Evolutionary conservation across 805 yeast genomes (phyloP), one percentile per base, ranked within the genome.

Genomic region (Candida xyloterini): DNA sequence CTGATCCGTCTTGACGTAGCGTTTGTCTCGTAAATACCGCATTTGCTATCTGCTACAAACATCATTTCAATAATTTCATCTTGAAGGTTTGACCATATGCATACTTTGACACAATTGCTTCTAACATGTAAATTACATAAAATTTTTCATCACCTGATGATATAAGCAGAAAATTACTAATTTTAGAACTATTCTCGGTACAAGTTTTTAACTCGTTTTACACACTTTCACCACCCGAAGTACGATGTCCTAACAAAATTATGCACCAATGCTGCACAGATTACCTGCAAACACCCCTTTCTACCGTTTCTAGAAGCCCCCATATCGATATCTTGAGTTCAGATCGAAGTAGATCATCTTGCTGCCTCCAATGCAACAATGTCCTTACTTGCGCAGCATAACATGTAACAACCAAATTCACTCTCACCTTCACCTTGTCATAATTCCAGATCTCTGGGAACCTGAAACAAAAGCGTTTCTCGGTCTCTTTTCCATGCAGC

Each of bases 311-410:
- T 18, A 18, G 20, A 18, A 18, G 6, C n/a, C n/a, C n/a, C n/a
- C n/a, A n/a, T n/a, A n/a, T n/a, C n/a, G n/a, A n/a, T n/a, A n/a
- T n/a, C n/a, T n/a, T n/a, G n/a, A n/a, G n/a, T n/a, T n/a, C n/a
- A n/a, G n/a, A n/a, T n/a, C n/a, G n/a, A n/a, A n/a, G n/a, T n/a
- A n/a, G n/a, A n/a, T n/a, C n/a, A 5, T 18, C 20, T 18, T 5
- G 73, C 73, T 21, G 67, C 67, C n/a, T 56, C 55, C 15, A 57
- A 44, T 0, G 63, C 52, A 7, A 66, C 58, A 15, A 68, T 50
- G 41, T 66, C 71, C 15, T 47, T 30, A 63, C 35, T 34, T 38
- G 56, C 15, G 47, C 59, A 32, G 43, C 31, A 37, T 37, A 52
- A 26, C 57, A 55, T 2, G 39, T 48, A 1, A 53, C 44, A 7